These are phyloP conservation scores for Solanum piurae DNA, from an alignment of 257 asterid genomes.

Conservation along the genomic window DNA sequence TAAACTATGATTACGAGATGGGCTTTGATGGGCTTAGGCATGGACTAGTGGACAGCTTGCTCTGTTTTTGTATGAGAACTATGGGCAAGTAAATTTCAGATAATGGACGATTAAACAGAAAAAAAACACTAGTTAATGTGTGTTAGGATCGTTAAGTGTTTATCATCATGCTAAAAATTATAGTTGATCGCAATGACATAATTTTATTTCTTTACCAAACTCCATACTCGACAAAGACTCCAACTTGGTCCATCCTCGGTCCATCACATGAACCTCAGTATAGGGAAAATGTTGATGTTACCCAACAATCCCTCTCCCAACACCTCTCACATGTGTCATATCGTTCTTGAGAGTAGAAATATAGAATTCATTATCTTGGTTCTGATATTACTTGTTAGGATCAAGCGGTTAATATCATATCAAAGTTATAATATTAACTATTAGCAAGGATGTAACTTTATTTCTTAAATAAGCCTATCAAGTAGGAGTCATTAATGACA, in stretches of 20 bases:
- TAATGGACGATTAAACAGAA: neutral
- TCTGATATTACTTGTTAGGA: neutral
- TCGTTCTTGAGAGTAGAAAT: neutral
- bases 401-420: neutral
- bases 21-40: neutral
- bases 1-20: neutral
- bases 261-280: neutral
- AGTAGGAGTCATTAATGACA: neutral
- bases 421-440: neutral
- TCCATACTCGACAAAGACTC: neutral
- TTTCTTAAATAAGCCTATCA: neutral
- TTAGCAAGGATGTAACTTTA: neutral
- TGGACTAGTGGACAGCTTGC: neutral
- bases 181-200: neutral
- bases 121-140: neutral
- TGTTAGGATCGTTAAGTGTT: neutral
- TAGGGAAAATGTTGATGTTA: neutral
- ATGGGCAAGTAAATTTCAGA: neutral
- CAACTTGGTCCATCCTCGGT: neutral
- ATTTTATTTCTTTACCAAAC: neutral
- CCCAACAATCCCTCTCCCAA: neutral
- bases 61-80: neutral
- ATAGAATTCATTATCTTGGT: neutral
- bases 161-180: neutral
- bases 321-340: neutral